Evolutionary conservation across 192 early-diverging fungal species (phyloP), one percentile per base, ranked within the genome.

Genomic region (Umbelopsis sp.): DNA sequence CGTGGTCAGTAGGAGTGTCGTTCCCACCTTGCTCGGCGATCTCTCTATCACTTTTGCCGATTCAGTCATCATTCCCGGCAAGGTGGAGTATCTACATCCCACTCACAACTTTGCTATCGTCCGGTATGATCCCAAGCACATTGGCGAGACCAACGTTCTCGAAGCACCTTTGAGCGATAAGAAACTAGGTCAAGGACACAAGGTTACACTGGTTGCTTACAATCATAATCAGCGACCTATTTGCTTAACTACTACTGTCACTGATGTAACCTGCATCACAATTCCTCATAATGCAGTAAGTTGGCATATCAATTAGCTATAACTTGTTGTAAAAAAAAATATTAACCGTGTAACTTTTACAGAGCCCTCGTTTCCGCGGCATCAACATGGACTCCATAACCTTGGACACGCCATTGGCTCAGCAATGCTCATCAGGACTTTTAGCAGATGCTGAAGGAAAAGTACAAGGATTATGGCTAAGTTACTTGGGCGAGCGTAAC

Each of bases 61-160:
- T 68, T 90, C 91, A 8, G 86, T 94, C 21, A 87, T 91, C 37
- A 88, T 98, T 49, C 95, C 94, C 21, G 96, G 87, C 46, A 90
- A 88, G 68, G 85, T 95, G 46, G 68, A 78, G 46, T 95, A 91
- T 71, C 64, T 93, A 47, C 96, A 98, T 55, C 96, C 96, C n/a
- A 92, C 89, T 0, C 91, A 94, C 73, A 97, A 94, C 79, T 90
- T 95, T 77, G 89, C 92, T 6, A 85, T 98, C 51, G 71, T 96
- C 10, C 84, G 86, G 49, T 98, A 94, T 77, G 91, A 98, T 74
- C 92, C 96, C 22, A 78, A 70, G 46, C 84, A 86, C 35, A 79
- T 96, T 68, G 94, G 92, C 44, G 80, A 86, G 10, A 94, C 91
- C 11, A 86, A 92, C 41, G 87, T 97, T 9, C 69, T 80, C 41